phyloP scores from a whole-genome alignment of 2,329 filamentous ascomycete species.

The Metarhizium brunneum region DNA sequence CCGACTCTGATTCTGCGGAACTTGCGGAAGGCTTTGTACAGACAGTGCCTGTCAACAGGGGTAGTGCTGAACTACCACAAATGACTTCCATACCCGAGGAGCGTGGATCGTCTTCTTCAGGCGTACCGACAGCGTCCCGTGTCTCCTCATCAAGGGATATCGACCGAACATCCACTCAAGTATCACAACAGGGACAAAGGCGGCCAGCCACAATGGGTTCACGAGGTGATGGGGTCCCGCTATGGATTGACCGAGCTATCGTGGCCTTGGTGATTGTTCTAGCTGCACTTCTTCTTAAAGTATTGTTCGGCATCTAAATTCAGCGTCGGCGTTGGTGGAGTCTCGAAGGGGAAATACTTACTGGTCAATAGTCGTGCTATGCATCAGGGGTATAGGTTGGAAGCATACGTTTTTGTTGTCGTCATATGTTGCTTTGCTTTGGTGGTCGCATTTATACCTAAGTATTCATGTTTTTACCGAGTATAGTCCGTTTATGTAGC shows the following conservation, averaged over 20 bases:
- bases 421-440: not conserved
- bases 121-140: not conserved
- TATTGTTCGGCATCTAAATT: slow-evolving; percentile 26
- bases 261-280: slow-evolving; percentile 61
- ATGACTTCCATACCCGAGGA: not conserved
- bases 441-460: not conserved
- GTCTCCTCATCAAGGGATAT: not conserved
- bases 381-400: too few relatives aligned
- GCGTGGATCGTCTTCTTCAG: not conserved
- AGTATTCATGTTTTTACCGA: too few relatives aligned
- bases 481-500: too few relatives aligned
- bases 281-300: slow-evolving; percentile 57
- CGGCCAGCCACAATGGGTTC: slow-evolving; percentile 10
- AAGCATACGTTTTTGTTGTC: not conserved
- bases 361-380: too few relatives aligned
- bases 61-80: not conserved
- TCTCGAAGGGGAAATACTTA: not conserved
- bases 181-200: slow-evolving; percentile 1
- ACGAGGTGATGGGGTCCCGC: slow-evolving; percentile 42
- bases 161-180: not conserved
- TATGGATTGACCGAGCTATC: slow-evolving; percentile 78
- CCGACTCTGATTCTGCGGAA: slow-evolving; percentile 34
- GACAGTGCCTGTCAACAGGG: slow-evolving; percentile 26
- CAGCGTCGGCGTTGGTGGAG: not conserved
- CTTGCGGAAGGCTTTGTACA: slow-evolving; percentile 50